Conservation (phyloP, 805 yeast genomes). For the Candida sonorensis region DNA sequence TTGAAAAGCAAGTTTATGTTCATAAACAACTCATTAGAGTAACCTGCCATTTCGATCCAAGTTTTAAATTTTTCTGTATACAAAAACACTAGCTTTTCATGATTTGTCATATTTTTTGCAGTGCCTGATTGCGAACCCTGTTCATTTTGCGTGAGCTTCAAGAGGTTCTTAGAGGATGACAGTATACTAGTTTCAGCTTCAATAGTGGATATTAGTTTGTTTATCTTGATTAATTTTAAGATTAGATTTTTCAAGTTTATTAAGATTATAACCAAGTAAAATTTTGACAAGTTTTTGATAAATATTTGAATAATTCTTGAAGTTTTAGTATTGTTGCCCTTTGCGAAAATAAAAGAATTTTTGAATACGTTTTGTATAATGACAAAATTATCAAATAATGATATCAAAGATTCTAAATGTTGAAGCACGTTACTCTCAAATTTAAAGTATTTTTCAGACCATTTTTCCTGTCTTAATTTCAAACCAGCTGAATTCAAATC, state of each 20-base stretch:
- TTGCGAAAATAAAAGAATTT: no score
- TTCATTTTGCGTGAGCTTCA: constrained; percentile 1
- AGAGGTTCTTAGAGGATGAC: constrained; percentile 1
- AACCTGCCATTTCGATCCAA: constrained; percentile 23
- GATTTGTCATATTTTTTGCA: constrained; percentile 5
- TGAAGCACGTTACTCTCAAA: constrained; percentile 14
- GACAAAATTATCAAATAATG: constrained; percentile 24
- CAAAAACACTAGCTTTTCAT: constrained; percentile 14
- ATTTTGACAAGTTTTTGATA: constrained; percentile 18
- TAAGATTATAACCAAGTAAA: constrained; percentile 24
- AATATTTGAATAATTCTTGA: constrained; percentile 10
- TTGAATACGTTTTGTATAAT: constrained; percentile 21
- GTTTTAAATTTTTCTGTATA: constrained; percentile 20
- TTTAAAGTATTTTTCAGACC: constrained; percentile 10
- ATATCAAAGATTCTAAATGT: constrained; percentile 18
- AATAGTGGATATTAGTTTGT: constrained; percentile 13
- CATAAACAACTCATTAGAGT: constrained; percentile 24
- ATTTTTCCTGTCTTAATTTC: background rate
- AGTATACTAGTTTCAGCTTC: constrained; percentile 19
- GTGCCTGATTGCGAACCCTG: background rate
- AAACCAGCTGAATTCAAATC: no score
- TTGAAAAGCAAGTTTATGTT: constrained; percentile 21
- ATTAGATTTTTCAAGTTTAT: constrained; percentile 22
- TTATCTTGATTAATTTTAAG: constrained; percentile 16
- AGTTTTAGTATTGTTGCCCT: no score